Evolutionary conservation across 208 protist genomes (phyloP).

Genomic region (Wallacemonas sp.): DNA sequence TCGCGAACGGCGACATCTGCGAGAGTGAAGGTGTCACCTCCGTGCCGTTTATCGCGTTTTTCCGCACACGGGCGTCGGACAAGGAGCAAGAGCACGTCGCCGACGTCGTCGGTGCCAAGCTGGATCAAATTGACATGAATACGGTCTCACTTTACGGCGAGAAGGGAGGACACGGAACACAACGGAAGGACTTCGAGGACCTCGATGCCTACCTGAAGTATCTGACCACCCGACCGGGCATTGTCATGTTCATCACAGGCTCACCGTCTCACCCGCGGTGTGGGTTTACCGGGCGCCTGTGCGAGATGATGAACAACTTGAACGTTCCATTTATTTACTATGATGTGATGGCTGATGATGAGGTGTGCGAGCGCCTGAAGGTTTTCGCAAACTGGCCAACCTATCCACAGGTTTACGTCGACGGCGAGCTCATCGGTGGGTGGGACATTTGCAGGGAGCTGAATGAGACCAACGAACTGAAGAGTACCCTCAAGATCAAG

Average conservation of each 20-base stretch:
- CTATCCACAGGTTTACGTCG: conserved; percentile 93
- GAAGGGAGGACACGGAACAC: conserved; percentile 43
- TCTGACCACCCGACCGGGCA: conserved; percentile 70
- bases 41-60: conserved; percentile 90
- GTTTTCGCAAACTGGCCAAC: conserved; percentile 92
- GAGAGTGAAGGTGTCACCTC: conserved; percentile 77
- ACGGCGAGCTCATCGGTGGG: conserved; percentile 92
- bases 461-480: conserved; percentile 78
- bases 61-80: conserved; percentile 38
- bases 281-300: conserved; percentile 85
- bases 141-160: conserved; percentile 73
- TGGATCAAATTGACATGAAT: conserved; percentile 77
- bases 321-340: conserved; percentile 76
- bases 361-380: conserved; percentile 89
- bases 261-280: conserved; percentile 86
- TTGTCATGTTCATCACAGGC: conserved; percentile 93
- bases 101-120: conserved; percentile 75
- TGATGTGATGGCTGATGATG: conserved; percentile 90
- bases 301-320: conserved; percentile 72
- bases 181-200: conserved; percentile 44
- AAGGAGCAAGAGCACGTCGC: conserved; percentile 65
- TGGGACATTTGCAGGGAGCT: conserved; percentile 90
- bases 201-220: conserved; percentile 83
- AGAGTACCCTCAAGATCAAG: conserved; percentile 50
- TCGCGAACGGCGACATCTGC: conserved; percentile 58